These are phyloP conservation scores for Botryotinia narcissicola DNA, from an alignment of 2,329 filamentous ascomycete species.

Conservation along the genomic window DNA sequence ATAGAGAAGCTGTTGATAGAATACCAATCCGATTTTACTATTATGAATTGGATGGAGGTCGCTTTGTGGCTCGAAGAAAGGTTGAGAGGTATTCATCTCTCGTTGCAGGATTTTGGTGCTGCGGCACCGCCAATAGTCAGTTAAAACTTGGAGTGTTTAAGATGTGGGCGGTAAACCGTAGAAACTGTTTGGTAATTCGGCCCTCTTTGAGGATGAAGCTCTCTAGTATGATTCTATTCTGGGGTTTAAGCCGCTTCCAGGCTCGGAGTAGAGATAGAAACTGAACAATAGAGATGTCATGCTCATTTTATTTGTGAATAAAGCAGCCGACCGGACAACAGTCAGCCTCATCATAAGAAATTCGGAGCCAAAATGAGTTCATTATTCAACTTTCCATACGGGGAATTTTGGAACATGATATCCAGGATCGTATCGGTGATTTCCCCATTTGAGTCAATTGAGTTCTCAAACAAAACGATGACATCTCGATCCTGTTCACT, in stretches of 20 bases:
- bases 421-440: background rate
- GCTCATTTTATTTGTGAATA: background rate
- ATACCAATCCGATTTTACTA: background rate
- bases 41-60: slow-evolving; percentile 8
- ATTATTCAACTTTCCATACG: background rate
- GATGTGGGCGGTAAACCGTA: background rate
- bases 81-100: background rate
- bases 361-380: background rate
- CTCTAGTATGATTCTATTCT: background rate
- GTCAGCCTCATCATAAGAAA: background rate
- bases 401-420: background rate
- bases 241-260: fast-evolving
- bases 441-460: background rate
- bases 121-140: no score
- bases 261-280: fast-evolving
- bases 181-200: background rate
- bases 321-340: background rate
- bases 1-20: background rate
- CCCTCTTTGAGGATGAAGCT: background rate
- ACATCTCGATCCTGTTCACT: background rate
- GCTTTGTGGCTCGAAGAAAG: background rate
- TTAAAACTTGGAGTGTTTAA: background rate
- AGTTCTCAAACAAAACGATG: background rate
- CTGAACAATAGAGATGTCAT: no score
- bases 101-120: background rate